These are phyloP conservation scores for Scheffersomyces insectosa DNA, from an alignment of 1,139 yeast species.

Conservation along the genomic window DNA sequence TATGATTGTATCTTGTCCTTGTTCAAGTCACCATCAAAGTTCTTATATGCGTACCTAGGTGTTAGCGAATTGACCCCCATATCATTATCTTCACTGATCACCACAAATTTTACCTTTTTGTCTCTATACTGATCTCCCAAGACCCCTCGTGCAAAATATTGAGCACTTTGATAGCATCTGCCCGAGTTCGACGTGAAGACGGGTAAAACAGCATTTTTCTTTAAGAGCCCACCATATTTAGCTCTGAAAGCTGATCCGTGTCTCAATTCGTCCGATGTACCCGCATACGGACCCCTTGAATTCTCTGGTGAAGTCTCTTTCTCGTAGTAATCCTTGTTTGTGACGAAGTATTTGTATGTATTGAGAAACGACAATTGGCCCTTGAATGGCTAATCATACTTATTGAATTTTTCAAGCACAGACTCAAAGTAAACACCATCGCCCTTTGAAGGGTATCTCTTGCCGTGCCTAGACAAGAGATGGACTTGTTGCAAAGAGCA, in stretches of 20 bases:
- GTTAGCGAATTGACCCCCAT: constrained; percentile 18
- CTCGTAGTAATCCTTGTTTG: constrained; percentile 13
- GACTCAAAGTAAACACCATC: constrained; percentile 24
- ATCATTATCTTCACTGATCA: constrained; percentile 16
- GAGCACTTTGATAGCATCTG: constrained; percentile 16
- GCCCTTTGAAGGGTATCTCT: constrained; percentile 33
- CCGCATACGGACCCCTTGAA: constrained; percentile 28
- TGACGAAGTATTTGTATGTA: constrained; percentile 13
- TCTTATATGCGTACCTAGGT: constrained; percentile 26
- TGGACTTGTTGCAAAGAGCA: constrained; percentile 39
- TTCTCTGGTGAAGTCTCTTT: constrained; percentile 31
- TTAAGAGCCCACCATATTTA: constrained; percentile 16
- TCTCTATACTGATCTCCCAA: constrained; percentile 24
- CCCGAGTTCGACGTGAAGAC: constrained; percentile 17
- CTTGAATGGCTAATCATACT: constrained; percentile 16
- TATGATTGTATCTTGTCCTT: constrained; percentile 18
- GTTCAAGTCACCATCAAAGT: constrained; percentile 20
- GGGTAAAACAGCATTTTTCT: constrained; percentile 14
- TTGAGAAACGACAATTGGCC: constrained; percentile 12
- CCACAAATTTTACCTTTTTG: constrained; percentile 5
- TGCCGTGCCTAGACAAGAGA: constrained; percentile 37
- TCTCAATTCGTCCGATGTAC: constrained; percentile 15
- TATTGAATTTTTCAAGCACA: constrained; percentile 21
- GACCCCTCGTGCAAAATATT: constrained; percentile 23
- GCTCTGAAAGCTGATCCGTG: constrained; percentile 18